phyloP scores from a whole-genome alignment of 2,329 filamentous ascomycete genomes.

The Venturia asperata region DNA sequence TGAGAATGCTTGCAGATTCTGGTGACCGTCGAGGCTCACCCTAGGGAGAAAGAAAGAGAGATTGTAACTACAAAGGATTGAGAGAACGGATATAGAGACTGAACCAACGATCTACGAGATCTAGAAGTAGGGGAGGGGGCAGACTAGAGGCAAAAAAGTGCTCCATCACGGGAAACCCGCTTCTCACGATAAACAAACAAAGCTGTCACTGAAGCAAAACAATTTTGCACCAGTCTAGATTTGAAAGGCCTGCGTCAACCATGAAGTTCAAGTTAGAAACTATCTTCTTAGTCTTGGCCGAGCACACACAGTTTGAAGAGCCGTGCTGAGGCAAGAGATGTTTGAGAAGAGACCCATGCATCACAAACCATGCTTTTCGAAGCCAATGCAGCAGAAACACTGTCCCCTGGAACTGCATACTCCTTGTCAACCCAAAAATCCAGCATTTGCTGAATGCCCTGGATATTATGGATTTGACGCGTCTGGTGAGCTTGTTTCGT shows the following conservation, averaged over 20 bases:
- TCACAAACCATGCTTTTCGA: neutral
- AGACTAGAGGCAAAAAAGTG: neutral
- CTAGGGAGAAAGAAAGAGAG: neutral
- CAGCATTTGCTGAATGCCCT: neutral
- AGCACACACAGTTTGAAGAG: constrained; percentile 7
- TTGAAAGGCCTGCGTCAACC: neutral
- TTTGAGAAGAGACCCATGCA: neutral
- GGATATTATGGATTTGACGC: constrained; percentile 1
- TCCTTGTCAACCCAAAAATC: neutral
- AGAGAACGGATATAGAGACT: neutral
- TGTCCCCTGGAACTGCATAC: neutral
- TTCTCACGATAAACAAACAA: neutral
- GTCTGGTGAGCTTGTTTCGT: neutral
- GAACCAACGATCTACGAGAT: neutral
- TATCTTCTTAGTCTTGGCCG: neutral
- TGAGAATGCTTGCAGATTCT: neutral
- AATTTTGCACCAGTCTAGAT: neutral
- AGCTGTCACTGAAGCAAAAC: neutral
- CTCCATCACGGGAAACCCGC: neutral
- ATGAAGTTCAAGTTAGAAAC: neutral
- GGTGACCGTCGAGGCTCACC: neutral
- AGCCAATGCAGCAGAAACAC: neutral
- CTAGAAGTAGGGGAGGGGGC: neutral
- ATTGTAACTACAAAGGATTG: neutral
- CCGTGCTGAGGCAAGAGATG: neutral